A percentile compares a stretch with the other conserved stretches of the same genome.
Conservation (phyloP, 1,139 yeast genomes). For the Zygosaccharomyces pseudobailii region DNA sequence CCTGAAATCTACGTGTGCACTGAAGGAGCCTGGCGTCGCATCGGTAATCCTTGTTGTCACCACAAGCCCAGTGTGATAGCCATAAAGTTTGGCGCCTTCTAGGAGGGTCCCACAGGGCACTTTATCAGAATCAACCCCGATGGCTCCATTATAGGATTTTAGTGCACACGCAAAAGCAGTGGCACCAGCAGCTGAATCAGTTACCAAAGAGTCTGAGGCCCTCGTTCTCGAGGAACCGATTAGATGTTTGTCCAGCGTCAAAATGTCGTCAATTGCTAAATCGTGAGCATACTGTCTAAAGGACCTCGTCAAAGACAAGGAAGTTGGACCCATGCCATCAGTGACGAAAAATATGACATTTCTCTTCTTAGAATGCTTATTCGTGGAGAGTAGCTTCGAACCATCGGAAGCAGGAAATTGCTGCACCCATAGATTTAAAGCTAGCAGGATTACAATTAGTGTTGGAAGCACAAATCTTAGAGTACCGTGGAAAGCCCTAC, state of each 20-base stretch:
- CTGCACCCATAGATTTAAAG: neutral
- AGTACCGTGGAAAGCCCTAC: neutral
- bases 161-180: conserved; percentile 80
- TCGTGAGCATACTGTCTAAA: conserved; percentile 56
- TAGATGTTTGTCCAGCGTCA: conserved; percentile 59
- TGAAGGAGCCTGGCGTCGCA: conserved; percentile 88
- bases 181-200: conserved; percentile 94
- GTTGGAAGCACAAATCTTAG: conserved; percentile 6
- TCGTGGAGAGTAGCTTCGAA: neutral
- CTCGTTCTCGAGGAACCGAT: conserved; percentile 78
- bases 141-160: conserved; percentile 80
- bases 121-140: conserved; percentile 60
- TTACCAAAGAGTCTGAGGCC: conserved; percentile 63
- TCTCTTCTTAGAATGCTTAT: conserved; percentile 34
- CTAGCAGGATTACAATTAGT: conserved; percentile 4
- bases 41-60: conserved; percentile 81
- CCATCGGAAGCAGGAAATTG: conserved; percentile 3
- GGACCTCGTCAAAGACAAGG: conserved; percentile 67
- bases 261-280: conserved; percentile 47
- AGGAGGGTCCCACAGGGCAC: conserved; percentile 75
- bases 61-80: conserved; percentile 77
- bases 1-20: conserved; percentile 69
- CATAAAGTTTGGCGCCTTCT: conserved; percentile 75
- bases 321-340: conserved; percentile 91
- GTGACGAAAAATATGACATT: conserved; percentile 82